Evolutionary conservation across 768 basidiomycete species (phyloP).

Genomic region (Tulasnella sp.): DNA sequence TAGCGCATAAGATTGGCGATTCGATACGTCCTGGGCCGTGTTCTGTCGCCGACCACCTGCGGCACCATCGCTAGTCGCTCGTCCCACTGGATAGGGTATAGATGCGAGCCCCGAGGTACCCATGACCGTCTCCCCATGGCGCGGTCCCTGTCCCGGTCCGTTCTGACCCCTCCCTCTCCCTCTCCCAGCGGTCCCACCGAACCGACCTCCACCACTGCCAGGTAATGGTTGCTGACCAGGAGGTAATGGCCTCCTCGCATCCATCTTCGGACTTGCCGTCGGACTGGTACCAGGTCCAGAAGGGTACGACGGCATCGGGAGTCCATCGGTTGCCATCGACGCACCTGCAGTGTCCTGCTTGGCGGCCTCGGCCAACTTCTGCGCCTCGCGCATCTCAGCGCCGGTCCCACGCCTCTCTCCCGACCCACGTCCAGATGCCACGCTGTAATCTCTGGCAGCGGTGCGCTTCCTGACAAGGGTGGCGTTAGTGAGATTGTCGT

Average conservation of each 20-base stretch:
- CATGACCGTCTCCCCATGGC: not conserved
- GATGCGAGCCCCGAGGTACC: too few species aligned
- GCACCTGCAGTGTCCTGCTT: not conserved
- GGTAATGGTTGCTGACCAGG: slow-evolving; percentile 19
- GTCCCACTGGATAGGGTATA: too few species aligned
- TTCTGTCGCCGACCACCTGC: too few species aligned
- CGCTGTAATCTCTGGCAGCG: slow-evolving; percentile 35
- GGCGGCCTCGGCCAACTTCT: not conserved
- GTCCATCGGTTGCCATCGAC: slow-evolving; percentile 9
- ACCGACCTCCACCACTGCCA: slow-evolving; percentile 16
- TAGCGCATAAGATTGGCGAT: not conserved
- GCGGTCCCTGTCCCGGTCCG: not conserved
- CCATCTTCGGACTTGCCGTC: not conserved
- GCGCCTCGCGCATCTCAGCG: slow-evolving; percentile 3
- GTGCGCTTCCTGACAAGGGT: slow-evolving; percentile 81
- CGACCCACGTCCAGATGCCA: slow-evolving; percentile 18
- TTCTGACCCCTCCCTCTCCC: slow-evolving; percentile 10
- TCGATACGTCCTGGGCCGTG: not conserved
- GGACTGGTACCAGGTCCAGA: not conserved
- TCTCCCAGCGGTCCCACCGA: slow-evolving; percentile 11
- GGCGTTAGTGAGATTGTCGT: slow-evolving; percentile 64
- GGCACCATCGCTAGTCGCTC: too few species aligned
- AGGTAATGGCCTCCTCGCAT: slow-evolving; percentile 21
- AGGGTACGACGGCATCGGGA: slow-evolving; percentile 6
- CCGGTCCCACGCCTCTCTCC: slow-evolving; percentile 2